Evolutionary conservation across 306 rosid genomes (phyloP).

Genomic region (Lathyrus sativus): DNA sequence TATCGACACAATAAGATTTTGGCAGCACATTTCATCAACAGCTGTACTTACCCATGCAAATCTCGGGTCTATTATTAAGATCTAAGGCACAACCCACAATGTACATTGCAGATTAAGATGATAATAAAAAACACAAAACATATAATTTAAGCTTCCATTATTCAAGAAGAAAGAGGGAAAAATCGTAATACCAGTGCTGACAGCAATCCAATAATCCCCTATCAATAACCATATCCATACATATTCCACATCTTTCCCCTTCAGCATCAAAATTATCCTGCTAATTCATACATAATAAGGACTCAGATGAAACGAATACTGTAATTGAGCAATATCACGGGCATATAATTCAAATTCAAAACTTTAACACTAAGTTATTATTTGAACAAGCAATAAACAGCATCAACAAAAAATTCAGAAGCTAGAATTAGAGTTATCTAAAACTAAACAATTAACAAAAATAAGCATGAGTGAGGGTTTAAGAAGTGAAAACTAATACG

Average conservation of each 20-base stretch:
- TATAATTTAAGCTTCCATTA: conserved; percentile 16
- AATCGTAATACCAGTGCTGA: conserved; percentile 75
- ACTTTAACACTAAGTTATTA: not conserved
- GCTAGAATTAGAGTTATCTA: not conserved
- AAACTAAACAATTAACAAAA: conserved; percentile 9
- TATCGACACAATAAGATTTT: not conserved
- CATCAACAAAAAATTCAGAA: not conserved
- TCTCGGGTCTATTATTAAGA: not conserved
- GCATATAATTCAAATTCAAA: conserved; percentile 15
- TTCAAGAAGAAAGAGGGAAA: conserved; percentile 25
- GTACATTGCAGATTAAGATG: not conserved
- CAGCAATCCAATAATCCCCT: conserved; percentile 98
- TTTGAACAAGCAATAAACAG: conserved; percentile 11
- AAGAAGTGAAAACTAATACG: conserved; percentile 26
- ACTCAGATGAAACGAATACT: conserved; percentile 3
- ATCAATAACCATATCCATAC: conserved; percentile 87
- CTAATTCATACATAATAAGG: conserved; percentile 26
- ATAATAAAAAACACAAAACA: conserved; percentile 1
- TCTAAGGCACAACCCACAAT: conserved; percentile 7
- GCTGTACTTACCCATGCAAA: not conserved
- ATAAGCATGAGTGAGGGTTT: conserved; percentile 29
- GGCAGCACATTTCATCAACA: conserved; percentile 22
- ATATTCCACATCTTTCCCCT: conserved; percentile 88
- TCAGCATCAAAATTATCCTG: conserved; percentile 65
- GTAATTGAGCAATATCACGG: conserved; percentile 16